These are phyloP conservation scores for Russula sp. DNA, from an alignment of 768 basidiomycete species.

Conservation along the genomic window DNA sequence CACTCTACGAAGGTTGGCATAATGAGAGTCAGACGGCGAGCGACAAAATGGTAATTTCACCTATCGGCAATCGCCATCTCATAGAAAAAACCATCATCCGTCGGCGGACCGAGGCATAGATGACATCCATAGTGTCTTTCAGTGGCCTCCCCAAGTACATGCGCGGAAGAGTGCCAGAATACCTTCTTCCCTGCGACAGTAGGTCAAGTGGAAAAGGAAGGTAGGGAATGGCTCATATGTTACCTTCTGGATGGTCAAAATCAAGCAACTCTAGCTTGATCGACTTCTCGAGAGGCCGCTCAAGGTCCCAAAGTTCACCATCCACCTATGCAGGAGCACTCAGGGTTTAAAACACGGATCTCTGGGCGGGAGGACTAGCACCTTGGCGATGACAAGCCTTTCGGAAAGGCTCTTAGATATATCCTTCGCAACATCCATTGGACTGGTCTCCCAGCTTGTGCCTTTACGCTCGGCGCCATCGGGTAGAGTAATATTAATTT, in stretches of 20 bases:
- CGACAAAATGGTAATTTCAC: slow-evolving; percentile 29
- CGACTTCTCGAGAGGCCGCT: slow-evolving; percentile 84
- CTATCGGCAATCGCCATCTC: slow-evolving; percentile 90
- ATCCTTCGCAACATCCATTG: slow-evolving; percentile 84
- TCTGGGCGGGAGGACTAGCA: slow-evolving; percentile 27
- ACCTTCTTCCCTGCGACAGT: slow-evolving; percentile 76
- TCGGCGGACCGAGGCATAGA: slow-evolving; percentile 93
- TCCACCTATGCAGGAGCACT: slow-evolving; percentile 49
- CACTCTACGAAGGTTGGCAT: slow-evolving; percentile 38
- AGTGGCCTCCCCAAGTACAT: slow-evolving; percentile 93
- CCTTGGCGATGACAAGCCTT: slow-evolving; percentile 89
- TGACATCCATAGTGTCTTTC: slow-evolving; percentile 97
- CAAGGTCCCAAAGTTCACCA: slow-evolving; percentile 87
- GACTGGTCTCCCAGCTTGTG: slow-evolving; percentile 91
- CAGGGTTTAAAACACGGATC: not conserved
- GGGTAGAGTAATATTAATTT: slow-evolving; percentile 76
- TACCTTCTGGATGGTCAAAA: slow-evolving; percentile 88
- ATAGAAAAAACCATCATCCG: slow-evolving; percentile 98
- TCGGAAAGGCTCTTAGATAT: slow-evolving; percentile 85
- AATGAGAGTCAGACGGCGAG: not conserved
- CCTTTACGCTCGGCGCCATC: slow-evolving; percentile 82
- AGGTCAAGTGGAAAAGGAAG: not conserved
- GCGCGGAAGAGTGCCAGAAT: slow-evolving; percentile 99
- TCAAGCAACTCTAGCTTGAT: slow-evolving; percentile 80
- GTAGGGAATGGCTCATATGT: slow-evolving; percentile 3